These are phyloP conservation scores for Sporothrix brasiliensis DNA, from an alignment of 2,329 filamentous ascomycete genomes.

Conservation along the genomic window DNA sequence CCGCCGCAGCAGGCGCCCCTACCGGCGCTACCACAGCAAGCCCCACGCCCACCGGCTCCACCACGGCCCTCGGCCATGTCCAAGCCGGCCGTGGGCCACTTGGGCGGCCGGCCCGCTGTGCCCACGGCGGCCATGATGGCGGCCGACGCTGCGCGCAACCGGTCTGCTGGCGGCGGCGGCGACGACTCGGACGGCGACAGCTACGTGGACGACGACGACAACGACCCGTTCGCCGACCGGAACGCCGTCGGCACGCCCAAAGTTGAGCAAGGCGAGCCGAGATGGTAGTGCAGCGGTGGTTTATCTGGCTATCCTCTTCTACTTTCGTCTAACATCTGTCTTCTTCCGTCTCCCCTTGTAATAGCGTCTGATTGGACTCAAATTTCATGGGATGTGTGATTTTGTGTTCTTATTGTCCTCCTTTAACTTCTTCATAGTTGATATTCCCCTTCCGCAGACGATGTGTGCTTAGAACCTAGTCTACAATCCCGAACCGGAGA, in stretches of 20 bases:
- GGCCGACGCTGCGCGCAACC: constrained; percentile 49
- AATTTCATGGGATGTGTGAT: background rate
- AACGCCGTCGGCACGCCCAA: constrained; percentile 62
- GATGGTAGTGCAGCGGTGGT: constrained; percentile 38
- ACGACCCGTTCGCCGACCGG: constrained; percentile 83
- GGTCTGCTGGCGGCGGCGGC: constrained; percentile 39
- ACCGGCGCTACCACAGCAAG: constrained; percentile 35
- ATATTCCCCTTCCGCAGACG: constrained; percentile 17
- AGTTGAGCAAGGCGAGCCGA: constrained; percentile 46
- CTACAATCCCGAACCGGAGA: no score
- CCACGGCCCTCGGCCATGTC: constrained; percentile 52
- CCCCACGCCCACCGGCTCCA: constrained; percentile 49
- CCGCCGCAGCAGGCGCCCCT: background rate
- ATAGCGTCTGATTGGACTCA: background rate
- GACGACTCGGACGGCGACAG: constrained; percentile 56
- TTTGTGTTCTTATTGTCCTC: background rate
- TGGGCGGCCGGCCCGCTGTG: constrained; percentile 19
- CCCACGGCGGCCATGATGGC: constrained; percentile 29
- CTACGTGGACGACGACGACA: constrained; percentile 70
- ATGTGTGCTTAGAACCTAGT: no score
- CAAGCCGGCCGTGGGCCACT: constrained; percentile 46
- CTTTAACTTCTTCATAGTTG: background rate
- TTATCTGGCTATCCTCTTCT: background rate
- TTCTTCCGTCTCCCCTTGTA: background rate
- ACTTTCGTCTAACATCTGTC: no score